phyloP scores from a whole-genome alignment of 2,329 filamentous ascomycete genomes.

The Teratosphaeria zuluensis region DNA sequence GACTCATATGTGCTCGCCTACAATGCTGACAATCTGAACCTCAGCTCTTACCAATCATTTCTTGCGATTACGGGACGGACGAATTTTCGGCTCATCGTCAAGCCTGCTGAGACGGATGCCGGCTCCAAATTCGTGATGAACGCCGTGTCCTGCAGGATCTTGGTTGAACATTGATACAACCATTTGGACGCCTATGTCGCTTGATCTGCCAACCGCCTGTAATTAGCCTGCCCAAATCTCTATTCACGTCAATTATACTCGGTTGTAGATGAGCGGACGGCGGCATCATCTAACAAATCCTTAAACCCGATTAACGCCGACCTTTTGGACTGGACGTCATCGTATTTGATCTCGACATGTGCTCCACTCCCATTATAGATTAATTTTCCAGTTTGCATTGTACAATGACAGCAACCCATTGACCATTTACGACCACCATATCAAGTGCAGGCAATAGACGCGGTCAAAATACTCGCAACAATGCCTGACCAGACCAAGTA shows the following conservation, averaged over 20 bases:
- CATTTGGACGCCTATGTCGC: no score
- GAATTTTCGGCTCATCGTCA: background rate
- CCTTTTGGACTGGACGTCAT: background rate
- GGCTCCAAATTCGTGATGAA: background rate
- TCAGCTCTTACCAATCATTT: no score
- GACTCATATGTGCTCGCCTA: no score
- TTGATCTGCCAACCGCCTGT: no score
- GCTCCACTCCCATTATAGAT: background rate
- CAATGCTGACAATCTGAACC: no score
- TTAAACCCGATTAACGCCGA: no score
- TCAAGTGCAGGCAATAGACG: background rate
- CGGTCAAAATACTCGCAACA: conserved; percentile 13
- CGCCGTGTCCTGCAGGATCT: background rate
- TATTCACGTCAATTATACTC: no score
- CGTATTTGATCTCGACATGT: background rate
- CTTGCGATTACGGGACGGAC: no score
- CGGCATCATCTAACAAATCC: no score
- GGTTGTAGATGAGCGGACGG: no score
- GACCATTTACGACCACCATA: no score
- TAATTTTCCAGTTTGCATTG: background rate
- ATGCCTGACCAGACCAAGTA: conserved; percentile 37
- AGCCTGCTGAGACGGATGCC: background rate
- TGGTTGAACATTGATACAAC: background rate
- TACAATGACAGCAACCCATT: background rate
- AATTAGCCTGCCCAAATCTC: no score